These are phyloP conservation scores for Elaphomyces granulatus DNA, from an alignment of 495 filamentous ascomycete species.

Conservation along the genomic window DNA sequence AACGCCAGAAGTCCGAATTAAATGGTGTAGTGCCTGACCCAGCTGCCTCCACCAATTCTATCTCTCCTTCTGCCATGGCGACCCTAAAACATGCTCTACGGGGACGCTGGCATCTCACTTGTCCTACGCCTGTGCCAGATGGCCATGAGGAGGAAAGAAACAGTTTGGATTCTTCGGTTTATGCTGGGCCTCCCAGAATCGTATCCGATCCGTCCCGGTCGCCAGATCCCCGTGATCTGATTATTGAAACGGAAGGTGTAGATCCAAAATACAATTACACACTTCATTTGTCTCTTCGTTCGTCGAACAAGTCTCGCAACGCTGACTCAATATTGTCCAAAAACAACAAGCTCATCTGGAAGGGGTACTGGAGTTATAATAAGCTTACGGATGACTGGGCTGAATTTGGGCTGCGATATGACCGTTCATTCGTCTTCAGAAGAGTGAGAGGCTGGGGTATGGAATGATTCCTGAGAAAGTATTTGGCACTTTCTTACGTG, in stretches of 20 bases:
- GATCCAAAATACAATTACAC: slow-evolving; percentile 65
- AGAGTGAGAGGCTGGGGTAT: slow-evolving; percentile 47
- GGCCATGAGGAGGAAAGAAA: slow-evolving; percentile 4
- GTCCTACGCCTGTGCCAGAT: slow-evolving; percentile 18
- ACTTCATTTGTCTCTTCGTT: slow-evolving; percentile 55
- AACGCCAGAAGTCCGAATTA: slow-evolving; percentile 21
- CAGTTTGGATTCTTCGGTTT: slow-evolving; percentile 5
- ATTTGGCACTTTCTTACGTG: too few relatives aligned
- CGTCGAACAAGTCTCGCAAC: slow-evolving; percentile 36
- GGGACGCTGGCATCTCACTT: slow-evolving; percentile 45
- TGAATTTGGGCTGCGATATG: slow-evolving; percentile 70
- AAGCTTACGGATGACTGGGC: slow-evolving; percentile 79
- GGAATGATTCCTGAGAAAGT: slow-evolving; percentile 11
- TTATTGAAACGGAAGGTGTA: slow-evolving; percentile 76
- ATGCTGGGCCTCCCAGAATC: slow-evolving; percentile 3
- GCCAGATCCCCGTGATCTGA: slow-evolving; percentile 35
- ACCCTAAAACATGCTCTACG: slow-evolving; percentile 44
- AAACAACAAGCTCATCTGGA: slow-evolving; percentile 81
- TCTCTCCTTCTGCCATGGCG: slow-evolving; percentile 27
- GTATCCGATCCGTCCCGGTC: background rate
- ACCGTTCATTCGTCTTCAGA: slow-evolving; percentile 77
- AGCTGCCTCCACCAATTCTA: slow-evolving; percentile 12
- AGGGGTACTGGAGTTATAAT: slow-evolving; percentile 86
- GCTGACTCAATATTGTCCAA: slow-evolving; percentile 20
- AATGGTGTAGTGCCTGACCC: slow-evolving; percentile 12